Evolutionary conservation across 208 protist species (phyloP), one percentile per base, ranked within the genome.

Genomic region (Phytomonas francai): DNA sequence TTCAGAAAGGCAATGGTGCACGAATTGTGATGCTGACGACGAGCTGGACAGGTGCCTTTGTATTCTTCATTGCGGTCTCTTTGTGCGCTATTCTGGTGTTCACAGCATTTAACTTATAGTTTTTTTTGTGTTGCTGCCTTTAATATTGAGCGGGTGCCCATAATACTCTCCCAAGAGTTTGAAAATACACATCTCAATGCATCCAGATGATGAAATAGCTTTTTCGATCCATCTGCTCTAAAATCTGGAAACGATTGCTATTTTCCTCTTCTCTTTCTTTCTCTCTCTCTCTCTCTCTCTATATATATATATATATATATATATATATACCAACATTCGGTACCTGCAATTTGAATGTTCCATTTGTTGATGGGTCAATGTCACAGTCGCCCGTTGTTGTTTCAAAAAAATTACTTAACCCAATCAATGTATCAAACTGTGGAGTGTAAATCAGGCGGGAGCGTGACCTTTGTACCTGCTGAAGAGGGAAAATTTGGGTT

Each of bases 361-460:
- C 19, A 14, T 45, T 45, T 16, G 9, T n/a, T n/a, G n/a, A n/a
- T n/a, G n/a, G n/a, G n/a, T n/a, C n/a, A n/a, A n/a, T n/a, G n/a
- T n/a, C n/a, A n/a, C n/a, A n/a, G n/a, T n/a, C n/a, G n/a, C n/a
- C n/a, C n/a, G n/a, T n/a, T n/a, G n/a, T n/a, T n/a, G n/a, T n/a
- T n/a, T n/a, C n/a, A n/a, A n/a, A n/a, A n/a, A n/a, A n/a, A n/a
- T n/a, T n/a, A n/a, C n/a, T 45, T 45, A 45, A 22, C 39, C 19
- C 0, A 5, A 22, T 7, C 8, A 0, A 80, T 78, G 74, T 75
- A 72, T 3, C 67, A 76, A 22, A 78, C 71, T 0, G 79, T 75
- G 4, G 80, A 66, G 51, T 86, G 81, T 11, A 89, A 86, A n/a
- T 87, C 84, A 12, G 88, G 88, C 8, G 79, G 81, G 36, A 65